Base-by-base conservation (phyloP, 23 red algal genomes). In the Cyanidium caldarium region DNA sequence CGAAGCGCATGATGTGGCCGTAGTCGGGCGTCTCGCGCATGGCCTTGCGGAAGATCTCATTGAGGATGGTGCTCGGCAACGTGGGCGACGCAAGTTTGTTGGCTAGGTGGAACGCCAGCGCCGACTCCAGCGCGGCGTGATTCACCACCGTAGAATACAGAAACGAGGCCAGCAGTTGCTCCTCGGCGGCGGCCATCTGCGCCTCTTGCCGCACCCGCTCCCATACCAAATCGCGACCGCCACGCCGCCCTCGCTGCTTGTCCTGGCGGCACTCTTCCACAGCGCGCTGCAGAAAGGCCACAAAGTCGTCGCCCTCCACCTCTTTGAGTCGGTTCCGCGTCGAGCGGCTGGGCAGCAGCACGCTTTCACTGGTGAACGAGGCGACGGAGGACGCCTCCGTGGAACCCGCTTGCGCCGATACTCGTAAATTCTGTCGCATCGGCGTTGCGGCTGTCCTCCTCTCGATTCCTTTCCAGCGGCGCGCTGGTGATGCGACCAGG, bases 151-250 rank as follows among this genome's bases (percentile, higher is more conserved):
- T 84, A 33, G 84, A 57, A 58, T 83, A 95, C 0, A 95, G 38
- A 51, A 87, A 87, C 1, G 90, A 95, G 28, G 90, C 82, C 12
- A 95, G 77, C 0, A 95, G 79, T 0, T 83, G 90, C 68, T 95
- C 90, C 36, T 67, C 67, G 39, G 57, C 76, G 25, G 87, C 87
- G 13, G 81, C 81, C 10, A 39, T 23, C 45, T 73, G 74, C 21
- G 87, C 80, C 76, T 94, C 87, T 15, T 66, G 65, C 39, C 82
- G 77, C 72, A 84, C 75, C 30, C 69, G 34, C 30, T 77, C 70
- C 84, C 84, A 87, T 38, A 87, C 51, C 10, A 61, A 25, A 25
- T 61, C 51, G 7, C 31, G n/a, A 25, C n/a, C 31, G 51, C 51
- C 51, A 5, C 31, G 10, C 23, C 23, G 7, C 31, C 51, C 51